These are phyloP conservation scores for Crithidia brevicula DNA, from an alignment of 208 protist genomes.

Conservation along the genomic window DNA sequence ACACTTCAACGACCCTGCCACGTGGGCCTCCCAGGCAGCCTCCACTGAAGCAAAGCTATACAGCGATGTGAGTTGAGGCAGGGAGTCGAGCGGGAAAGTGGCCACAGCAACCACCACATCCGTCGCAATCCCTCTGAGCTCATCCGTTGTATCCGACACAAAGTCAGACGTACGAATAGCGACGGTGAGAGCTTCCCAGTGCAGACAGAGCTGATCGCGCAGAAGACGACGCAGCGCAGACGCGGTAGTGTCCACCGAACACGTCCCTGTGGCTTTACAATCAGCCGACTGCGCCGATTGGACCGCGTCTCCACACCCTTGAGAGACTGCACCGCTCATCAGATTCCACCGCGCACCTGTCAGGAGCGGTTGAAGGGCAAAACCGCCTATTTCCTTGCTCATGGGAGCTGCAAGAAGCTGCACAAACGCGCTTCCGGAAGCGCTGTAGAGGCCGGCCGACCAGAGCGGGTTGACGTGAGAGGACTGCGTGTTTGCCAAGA, in stretches of 20 bases:
- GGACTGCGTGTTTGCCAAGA: conserved; percentile 3
- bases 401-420: conserved; percentile 9
- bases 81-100: conserved; percentile 29
- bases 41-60: conserved; percentile 57
- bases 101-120: conserved; percentile 24
- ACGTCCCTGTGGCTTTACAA: background rate
- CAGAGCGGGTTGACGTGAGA: conserved; percentile 9
- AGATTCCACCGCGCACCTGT: background rate
- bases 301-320: background rate
- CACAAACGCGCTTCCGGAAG: conserved; percentile 3
- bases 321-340: background rate
- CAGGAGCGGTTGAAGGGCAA: background rate
- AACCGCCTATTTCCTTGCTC: background rate
- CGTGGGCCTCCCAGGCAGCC: conserved; percentile 41
- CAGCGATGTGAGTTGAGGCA: conserved; percentile 15
- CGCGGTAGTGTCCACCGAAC: background rate
- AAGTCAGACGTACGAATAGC: background rate
- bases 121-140: background rate
- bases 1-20: conserved; percentile 7
- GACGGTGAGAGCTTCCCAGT: conserved; percentile 29
- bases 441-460: conserved; percentile 18
- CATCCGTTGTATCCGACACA: background rate
- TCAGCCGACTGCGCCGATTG: too few species aligned
- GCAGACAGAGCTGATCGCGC: conserved; percentile 24
- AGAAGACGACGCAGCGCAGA: conserved; percentile 20